Conservation (phyloP, 495 filamentous ascomycete species). For the Mycothermus thermophilus region DNA sequence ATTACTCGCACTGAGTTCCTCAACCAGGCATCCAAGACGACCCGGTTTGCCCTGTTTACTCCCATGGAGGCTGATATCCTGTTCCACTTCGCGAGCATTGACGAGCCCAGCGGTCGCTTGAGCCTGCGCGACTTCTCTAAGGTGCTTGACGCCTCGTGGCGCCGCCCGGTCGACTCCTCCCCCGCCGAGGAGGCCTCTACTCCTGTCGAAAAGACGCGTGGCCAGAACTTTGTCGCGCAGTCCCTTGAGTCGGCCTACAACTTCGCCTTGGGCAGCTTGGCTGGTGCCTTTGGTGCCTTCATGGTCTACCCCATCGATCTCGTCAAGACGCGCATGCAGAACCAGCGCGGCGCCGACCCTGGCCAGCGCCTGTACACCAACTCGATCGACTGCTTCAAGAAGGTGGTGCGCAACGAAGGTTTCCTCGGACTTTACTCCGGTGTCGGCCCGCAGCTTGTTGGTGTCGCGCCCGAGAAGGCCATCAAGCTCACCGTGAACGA, state of each 20-base stretch:
- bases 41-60: conserved; percentile 86
- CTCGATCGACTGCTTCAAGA: conserved; percentile 80
- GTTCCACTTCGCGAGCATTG: conserved; percentile 92
- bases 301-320: conserved; percentile 99
- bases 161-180: conserved; percentile 43
- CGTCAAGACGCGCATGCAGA: conserved; percentile 98
- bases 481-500: conserved; percentile 99
- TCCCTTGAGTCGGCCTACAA: conserved; percentile 72
- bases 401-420: conserved; percentile 88
- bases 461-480: conserved; percentile 95
- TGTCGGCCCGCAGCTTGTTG: conserved; percentile 85
- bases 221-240: conserved; percentile 38
- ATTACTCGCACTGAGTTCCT: conserved; percentile 90
- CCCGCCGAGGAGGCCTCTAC: conserved; percentile 25
- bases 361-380: conserved; percentile 91
- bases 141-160: conserved; percentile 88
- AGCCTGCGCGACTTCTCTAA: conserved; percentile 76
- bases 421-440: conserved; percentile 83
- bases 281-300: conserved; percentile 94
- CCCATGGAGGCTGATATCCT: conserved; percentile 98
- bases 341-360: conserved; percentile 68
- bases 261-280: conserved; percentile 75
- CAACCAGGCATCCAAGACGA: conserved; percentile 80
- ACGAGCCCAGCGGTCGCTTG: conserved; percentile 76
- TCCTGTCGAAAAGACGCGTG: conserved; percentile 31